Evolutionary conservation across 2,329 filamentous ascomycete genomes (phyloP).

Genomic region (Penicillium hordei): DNA sequence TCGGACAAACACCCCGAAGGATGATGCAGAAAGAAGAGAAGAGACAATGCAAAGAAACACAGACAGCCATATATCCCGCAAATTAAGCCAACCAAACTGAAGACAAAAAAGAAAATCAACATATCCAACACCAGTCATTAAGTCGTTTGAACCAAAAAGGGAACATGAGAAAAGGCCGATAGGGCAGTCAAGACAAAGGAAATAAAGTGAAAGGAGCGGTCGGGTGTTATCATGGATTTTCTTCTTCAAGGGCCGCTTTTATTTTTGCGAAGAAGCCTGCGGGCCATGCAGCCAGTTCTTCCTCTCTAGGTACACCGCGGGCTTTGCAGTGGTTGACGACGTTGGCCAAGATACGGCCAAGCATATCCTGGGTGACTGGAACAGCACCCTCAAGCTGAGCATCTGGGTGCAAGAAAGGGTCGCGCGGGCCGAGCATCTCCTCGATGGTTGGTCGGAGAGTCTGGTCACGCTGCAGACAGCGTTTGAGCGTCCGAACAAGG

Average conservation of each 20-base stretch:
- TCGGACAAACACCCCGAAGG: slow-evolving; percentile 4
- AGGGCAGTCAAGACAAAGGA: slow-evolving; percentile 26
- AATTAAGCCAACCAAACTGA: slow-evolving; percentile 15
- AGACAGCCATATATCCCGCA: slow-evolving; percentile 15
- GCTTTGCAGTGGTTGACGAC: slow-evolving; percentile 61
- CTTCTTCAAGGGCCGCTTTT: slow-evolving; percentile 47
- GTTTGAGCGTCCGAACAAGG: slow-evolving; percentile 56
- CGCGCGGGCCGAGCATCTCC: slow-evolving; percentile 55
- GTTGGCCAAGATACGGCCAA: slow-evolving; percentile 59
- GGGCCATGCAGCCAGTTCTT: slow-evolving; percentile 54
- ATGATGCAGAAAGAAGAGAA: slow-evolving; percentile 7
- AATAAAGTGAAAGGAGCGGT: slow-evolving; percentile 22
- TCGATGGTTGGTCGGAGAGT: slow-evolving; percentile 56
- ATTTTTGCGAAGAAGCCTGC: slow-evolving; percentile 51
- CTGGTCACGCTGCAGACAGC: slow-evolving; percentile 61
- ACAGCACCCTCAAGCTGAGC: slow-evolving; percentile 46
- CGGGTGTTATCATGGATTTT: slow-evolving; percentile 31
- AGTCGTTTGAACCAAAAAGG: slow-evolving; percentile 26
- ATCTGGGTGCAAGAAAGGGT: slow-evolving; percentile 61
- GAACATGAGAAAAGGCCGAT: slow-evolving; percentile 7
- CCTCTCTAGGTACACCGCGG: slow-evolving; percentile 56
- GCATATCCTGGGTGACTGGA: slow-evolving; percentile 57
- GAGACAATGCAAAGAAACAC: slow-evolving; percentile 13
- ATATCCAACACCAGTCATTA: slow-evolving; percentile 30
- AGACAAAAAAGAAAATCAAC: slow-evolving; percentile 2